Evolutionary conservation across 345 rosid genomes (phyloP), one percentile per base, ranked within the genome.

Genomic region (Corymbia maculata): DNA sequence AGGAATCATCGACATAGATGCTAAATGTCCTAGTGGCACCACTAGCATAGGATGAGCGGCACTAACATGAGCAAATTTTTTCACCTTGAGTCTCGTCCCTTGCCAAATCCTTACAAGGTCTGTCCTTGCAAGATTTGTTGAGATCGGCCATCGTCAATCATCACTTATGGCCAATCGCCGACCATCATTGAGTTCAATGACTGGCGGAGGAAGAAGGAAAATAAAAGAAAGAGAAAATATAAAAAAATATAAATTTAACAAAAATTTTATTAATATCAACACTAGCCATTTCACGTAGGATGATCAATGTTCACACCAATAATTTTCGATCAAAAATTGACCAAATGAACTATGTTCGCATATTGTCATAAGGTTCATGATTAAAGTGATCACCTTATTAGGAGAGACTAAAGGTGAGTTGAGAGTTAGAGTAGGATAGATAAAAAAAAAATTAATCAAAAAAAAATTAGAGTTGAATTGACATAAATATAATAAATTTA

Each of bases 1-100:
- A 3, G 5, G 26, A 61, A 61, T 5, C 4, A 12, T 7, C 1
- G 2, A 26, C 3, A 9, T 28, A 61, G 28, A 59, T 5, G 30
- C 11, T 3, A 2, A 1, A 1, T 2, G 0, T 6, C 7, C 3
- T 59, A 26, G 4, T 59, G 3, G 3, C 2, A 59, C 15, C 5
- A 26, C 30, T 2, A 0, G 4, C 9, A n/a, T 11, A 24, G 7
- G 66, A 59, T 11, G 2, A 1, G 3, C 11, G 26, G 30, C 3
- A 1, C 7, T 59, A 0, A 59, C 15, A 59, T 24, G 13, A 3
- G 10, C 30, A 59, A 59, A 24, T 59, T 24, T 59, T 59, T 59
- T 59, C 1, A 26, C 30, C 66, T 59, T 3, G 3, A 59, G 28
- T 30, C 66, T 59, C 15, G 2, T 26, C 66, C 30, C n/a, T 59